Base-by-base conservation (phyloP, 2,329 filamentous ascomycete species). In the Incumbomyces lentus region DNA sequence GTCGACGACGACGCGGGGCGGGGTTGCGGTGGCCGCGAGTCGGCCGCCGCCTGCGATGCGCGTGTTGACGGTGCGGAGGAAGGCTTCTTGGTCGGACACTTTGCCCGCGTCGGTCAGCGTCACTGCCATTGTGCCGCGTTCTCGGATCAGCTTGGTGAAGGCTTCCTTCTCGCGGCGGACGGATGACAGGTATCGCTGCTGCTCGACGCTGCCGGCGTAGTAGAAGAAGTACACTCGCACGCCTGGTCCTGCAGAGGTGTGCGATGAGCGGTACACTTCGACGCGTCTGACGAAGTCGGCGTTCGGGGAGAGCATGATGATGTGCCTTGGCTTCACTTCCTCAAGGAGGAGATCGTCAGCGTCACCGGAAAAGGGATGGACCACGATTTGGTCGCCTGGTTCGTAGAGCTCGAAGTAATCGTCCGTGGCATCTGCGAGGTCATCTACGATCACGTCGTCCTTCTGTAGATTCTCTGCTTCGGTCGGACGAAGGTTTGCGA, bases 231-330 rank as follows among this genome's bases (percentile, higher is more conserved):
- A 98, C 1, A 95, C 89, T 36, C 87, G 79, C 35, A 96, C 86
- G 58, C 86, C 88, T 31, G 88, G 75, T 62, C 90, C 86, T 6
- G 22, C 6, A 8, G 51, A 51, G 2, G 54, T 53, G 66, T 98
- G 92, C 8, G 89, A 95, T 44, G 88, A 95, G 33, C 92, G 81
- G 66, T 96, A 98, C 1, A 96, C 89, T 62, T 98, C 92, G 16
- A 98, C 84, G 32, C 90, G 76, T 12, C 92, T 81, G 59, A 96
- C 95, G 63, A 98, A 98, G 2, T 90, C 82, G 2, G 90, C 81
- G 55, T 96, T 88, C 1, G 92, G 90, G 62, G 96, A 92, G 64
- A 95, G 98, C 92, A 98, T 96, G 68, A 98, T 84, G 49, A 98
- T 87, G 64, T 95, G 95, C 50, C 86, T 81, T 30, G 92, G 92